Percentiles rank a stretch among this genome's conserved stretches.
phyloP scores from a whole-genome alignment of 1,139 yeast genomes.

The Yamadazyma triangularis region DNA sequence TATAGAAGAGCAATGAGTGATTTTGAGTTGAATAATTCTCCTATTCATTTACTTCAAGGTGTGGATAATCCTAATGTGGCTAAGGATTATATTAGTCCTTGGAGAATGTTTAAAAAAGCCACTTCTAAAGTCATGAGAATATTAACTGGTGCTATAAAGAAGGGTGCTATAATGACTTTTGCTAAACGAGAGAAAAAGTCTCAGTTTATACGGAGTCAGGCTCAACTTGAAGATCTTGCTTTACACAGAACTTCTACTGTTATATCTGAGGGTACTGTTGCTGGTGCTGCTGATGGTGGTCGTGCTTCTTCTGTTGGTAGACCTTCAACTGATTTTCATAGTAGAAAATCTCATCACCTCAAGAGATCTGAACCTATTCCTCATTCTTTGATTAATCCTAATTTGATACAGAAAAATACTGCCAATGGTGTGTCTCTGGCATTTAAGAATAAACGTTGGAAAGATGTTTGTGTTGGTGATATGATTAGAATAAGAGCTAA shows the following conservation, averaged over 20 bases:
- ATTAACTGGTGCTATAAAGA: slow-evolving; percentile 18
- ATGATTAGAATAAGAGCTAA: slow-evolving; percentile 77
- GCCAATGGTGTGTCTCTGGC: slow-evolving; percentile 4
- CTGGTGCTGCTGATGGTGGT: no score
- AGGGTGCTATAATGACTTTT: slow-evolving; percentile 21
- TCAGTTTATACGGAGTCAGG: slow-evolving; percentile 23
- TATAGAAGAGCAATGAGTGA: slow-evolving; percentile 79
- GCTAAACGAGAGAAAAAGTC: slow-evolving; percentile 26
- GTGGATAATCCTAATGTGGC: slow-evolving; percentile 72
- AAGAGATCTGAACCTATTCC: slow-evolving; percentile 11
- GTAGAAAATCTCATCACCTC: slow-evolving; percentile 1
- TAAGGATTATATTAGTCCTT: slow-evolving; percentile 56
- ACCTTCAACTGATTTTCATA: slow-evolving; percentile 9
- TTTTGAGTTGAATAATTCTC: slow-evolving; percentile 80
- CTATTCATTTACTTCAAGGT: slow-evolving; percentile 72
- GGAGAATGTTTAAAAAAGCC: slow-evolving; percentile 62
- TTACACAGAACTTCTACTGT: slow-evolving; percentile 39
- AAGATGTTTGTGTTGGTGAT: slow-evolving; percentile 85
- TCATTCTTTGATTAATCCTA: no score
- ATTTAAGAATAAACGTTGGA: slow-evolving; percentile 79
- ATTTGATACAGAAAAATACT: slow-evolving; percentile 13
- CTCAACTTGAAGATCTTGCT: slow-evolving; percentile 22
- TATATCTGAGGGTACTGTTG: slow-evolving; percentile 32
- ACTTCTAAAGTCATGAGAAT: slow-evolving; percentile 22
- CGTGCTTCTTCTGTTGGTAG: no score